These are phyloP conservation scores for Penicillium paradoxum DNA, from an alignment of 495 filamentous ascomycete species.

Conservation along the genomic window DNA sequence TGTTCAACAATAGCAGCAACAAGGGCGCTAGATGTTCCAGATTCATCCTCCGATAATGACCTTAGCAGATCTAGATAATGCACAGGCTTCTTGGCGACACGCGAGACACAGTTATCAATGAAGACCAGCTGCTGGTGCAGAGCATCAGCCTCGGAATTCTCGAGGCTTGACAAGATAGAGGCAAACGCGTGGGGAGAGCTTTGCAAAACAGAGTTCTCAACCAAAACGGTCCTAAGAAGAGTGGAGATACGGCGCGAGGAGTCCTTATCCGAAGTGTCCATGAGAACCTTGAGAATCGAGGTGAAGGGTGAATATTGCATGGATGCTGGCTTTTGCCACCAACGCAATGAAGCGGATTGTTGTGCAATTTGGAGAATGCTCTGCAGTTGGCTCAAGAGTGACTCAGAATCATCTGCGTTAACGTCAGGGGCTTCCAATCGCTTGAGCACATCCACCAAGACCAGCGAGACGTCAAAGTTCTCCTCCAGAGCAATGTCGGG, in stretches of 20 bases:
- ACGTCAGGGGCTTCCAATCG: conserved; percentile 40
- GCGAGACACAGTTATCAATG: conserved; percentile 72
- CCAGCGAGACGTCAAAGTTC: conserved; percentile 76
- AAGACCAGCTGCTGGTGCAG: conserved; percentile 48
- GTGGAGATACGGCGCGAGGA: conserved; percentile 32
- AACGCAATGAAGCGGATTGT: conserved; percentile 73
- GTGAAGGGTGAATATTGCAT: conserved; percentile 46
- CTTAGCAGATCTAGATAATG: conserved; percentile 61
- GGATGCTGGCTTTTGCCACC: conserved; percentile 65
- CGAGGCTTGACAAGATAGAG: conserved; percentile 41
- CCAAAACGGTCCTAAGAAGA: conserved; percentile 31
- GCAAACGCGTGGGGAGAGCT: conserved; percentile 30
- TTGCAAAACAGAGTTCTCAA: conserved; percentile 34
- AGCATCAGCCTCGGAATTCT: conserved; percentile 30
- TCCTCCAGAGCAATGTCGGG: conserved; percentile 76
- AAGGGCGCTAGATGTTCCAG: conserved; percentile 47
- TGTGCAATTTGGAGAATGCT: conserved; percentile 72
- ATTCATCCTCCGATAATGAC: conserved; percentile 33
- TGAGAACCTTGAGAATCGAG: conserved; percentile 41
- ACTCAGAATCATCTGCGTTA: conserved; percentile 37
- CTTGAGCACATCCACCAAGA: conserved; percentile 62
- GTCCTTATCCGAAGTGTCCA: conserved; percentile 30
- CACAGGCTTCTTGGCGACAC: conserved; percentile 63
- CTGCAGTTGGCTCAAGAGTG: conserved; percentile 64
- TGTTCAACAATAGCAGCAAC: conserved; percentile 67